phyloP scores from a whole-genome alignment of 306 rosid species.

The Castanospermum australe region DNA sequence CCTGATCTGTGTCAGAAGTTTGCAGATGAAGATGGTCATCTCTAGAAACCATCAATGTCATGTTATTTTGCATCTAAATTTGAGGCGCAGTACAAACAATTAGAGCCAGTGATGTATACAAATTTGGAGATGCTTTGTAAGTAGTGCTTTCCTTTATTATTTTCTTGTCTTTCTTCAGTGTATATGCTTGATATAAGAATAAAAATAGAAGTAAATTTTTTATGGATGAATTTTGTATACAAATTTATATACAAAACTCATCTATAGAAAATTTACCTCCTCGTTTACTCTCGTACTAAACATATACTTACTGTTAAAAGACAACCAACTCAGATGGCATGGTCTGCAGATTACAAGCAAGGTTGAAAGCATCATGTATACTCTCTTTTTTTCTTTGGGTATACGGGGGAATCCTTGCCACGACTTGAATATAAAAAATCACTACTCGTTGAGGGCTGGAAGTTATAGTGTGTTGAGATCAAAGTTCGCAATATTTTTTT shows the following conservation, averaged over 20 bases:
- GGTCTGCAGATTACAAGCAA: not conserved
- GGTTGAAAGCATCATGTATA: not conserved
- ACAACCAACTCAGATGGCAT: not conserved
- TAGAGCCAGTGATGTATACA: not conserved
- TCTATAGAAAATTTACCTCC: too few relatives aligned
- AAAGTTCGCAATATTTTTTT: too few relatives aligned
- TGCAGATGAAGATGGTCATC: not conserved
- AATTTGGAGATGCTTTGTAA: constrained; percentile 5
- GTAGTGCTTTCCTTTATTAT: not conserved
- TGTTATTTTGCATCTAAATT: not conserved
- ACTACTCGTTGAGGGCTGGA: not conserved
- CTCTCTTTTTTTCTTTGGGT: too few relatives aligned
- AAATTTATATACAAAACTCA: too few relatives aligned
- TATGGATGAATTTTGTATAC: too few relatives aligned
- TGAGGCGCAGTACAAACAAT: not conserved
- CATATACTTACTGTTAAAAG: not conserved
- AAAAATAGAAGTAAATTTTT: too few relatives aligned
- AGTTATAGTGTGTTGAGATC: too few relatives aligned
- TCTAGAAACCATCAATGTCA: not conserved
- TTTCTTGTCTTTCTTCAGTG: not conserved
- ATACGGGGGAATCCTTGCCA: too few relatives aligned
- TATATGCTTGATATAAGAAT: too few relatives aligned
- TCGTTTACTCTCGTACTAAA: too few relatives aligned
- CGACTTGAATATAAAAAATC: too few relatives aligned
- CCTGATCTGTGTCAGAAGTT: not conserved